A percentile compares a stretch with the other conserved stretches of the same genome.
phyloP scores from a whole-genome alignment of 768 basidiomycete species.

The Myochromella boudieri region DNA sequence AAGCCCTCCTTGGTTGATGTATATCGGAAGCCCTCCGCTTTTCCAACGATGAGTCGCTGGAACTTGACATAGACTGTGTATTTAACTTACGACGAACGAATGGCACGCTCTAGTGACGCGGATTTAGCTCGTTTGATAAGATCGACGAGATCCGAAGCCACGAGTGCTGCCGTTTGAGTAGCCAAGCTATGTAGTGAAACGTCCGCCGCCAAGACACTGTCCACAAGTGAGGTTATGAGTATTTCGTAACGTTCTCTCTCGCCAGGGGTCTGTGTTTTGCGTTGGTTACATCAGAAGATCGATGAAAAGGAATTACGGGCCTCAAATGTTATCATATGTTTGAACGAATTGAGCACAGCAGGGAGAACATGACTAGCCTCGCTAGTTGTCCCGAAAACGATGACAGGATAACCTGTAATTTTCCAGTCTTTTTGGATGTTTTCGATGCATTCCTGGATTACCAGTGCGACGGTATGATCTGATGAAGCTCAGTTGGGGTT shows the following conservation, averaged over 20 bases:
- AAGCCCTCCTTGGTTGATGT: slow-evolving; percentile 37
- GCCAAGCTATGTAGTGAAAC: slow-evolving; percentile 74
- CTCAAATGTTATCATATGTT: slow-evolving; percentile 79
- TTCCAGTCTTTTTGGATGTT: slow-evolving; percentile 57
- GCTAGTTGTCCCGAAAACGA: slow-evolving; percentile 73
- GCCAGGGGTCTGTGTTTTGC: slow-evolving; percentile 62
- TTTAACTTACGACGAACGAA: slow-evolving; percentile 32
- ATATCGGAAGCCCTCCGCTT: slow-evolving; percentile 22
- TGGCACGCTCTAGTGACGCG: slow-evolving; percentile 51
- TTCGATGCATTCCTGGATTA: slow-evolving; percentile 63
- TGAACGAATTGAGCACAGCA: slow-evolving; percentile 70
- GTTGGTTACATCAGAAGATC: not conserved
- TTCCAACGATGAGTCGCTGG: slow-evolving; percentile 3
- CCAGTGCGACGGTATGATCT: slow-evolving; percentile 61
- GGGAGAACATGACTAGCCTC: slow-evolving; percentile 66
- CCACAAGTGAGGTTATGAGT: slow-evolving; percentile 44
- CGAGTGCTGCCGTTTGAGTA: slow-evolving; percentile 87
- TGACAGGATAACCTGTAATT: slow-evolving; percentile 64
- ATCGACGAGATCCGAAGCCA: slow-evolving; percentile 76
- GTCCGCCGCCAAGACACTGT: slow-evolving; percentile 61
- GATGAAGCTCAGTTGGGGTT: slow-evolving; percentile 4
- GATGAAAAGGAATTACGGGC: slow-evolving; percentile 35
- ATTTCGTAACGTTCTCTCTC: slow-evolving; percentile 73
- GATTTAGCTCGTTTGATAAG: slow-evolving; percentile 61
- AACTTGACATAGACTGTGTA: not conserved